Percentiles rank a stretch among this genome's conserved stretches.
Conservation (phyloP, 2,329 filamentous ascomycete genomes). For the Endoconidiophora polonica region DNA sequence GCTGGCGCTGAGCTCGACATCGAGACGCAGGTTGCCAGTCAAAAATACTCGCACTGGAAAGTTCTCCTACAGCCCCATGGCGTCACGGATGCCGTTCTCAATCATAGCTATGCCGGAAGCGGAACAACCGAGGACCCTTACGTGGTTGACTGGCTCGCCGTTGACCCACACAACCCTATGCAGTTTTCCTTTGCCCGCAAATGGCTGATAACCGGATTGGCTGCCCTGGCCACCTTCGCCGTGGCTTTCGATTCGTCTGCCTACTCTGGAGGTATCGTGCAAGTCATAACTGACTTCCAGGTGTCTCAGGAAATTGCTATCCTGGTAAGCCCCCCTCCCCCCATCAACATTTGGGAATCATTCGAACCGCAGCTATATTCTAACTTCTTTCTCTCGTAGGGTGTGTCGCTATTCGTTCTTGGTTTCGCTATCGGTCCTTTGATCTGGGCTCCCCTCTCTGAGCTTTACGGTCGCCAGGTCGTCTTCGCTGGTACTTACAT, state of each 20-base stretch:
- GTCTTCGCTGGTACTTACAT: conserved; percentile 43
- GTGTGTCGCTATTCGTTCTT: conserved; percentile 47
- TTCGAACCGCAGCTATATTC: neutral
- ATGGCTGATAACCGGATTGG: conserved; percentile 44
- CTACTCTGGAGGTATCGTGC: conserved; percentile 39
- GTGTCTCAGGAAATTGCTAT: conserved; percentile 36
- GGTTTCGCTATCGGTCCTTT: conserved; percentile 46
- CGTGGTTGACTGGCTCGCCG: conserved; percentile 48
- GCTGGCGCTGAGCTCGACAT: conserved; percentile 21
- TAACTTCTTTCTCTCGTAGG: conserved; percentile 16
- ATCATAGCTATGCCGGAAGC: conserved; percentile 37
- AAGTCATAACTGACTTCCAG: conserved; percentile 38
- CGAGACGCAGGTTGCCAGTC: conserved; percentile 24
- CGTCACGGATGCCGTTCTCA: conserved; percentile 38
- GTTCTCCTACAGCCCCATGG: conserved; percentile 41
- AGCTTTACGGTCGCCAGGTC: conserved; percentile 43
- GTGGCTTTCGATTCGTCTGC: conserved; percentile 56
- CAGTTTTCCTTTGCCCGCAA: conserved; percentile 39
- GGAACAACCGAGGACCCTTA: conserved; percentile 54
- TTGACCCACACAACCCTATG: conserved; percentile 53
- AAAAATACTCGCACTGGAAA: conserved; percentile 28
- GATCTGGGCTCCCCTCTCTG: conserved; percentile 49
- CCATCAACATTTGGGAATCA: too few relatives aligned
- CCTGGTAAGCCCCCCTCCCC: conserved; percentile 19
- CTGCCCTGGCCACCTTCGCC: conserved; percentile 49